phyloP scores from a whole-genome alignment of 2,329 filamentous ascomycete species.

The Pestalotiopsis sp. region DNA sequence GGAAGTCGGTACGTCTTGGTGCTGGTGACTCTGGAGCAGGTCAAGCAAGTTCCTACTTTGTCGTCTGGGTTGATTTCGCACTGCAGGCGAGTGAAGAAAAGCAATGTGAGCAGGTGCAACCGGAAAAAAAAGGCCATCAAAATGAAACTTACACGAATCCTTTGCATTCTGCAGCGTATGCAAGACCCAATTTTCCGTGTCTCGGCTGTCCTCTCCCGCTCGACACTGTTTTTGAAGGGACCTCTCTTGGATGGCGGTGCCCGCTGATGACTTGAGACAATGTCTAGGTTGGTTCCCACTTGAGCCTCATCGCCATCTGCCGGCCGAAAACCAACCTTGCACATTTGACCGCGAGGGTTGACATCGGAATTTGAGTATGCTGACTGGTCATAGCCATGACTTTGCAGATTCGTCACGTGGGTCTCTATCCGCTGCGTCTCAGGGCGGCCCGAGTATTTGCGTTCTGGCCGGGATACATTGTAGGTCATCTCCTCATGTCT shows the following conservation, averaged over 20 bases:
- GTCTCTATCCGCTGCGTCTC: constrained; percentile 22
- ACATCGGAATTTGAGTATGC: neutral
- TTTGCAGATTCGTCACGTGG: constrained; percentile 16
- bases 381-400: constrained; percentile 1
- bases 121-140: neutral
- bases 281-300: constrained; percentile 29
- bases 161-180: constrained; percentile 63
- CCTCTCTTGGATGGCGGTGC: constrained; percentile 46
- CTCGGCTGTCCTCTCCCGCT: constrained; percentile 56
- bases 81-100: constrained; percentile 33
- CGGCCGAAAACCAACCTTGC: constrained; percentile 15
- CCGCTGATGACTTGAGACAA: constrained; percentile 36
- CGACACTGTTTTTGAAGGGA: constrained; percentile 55
- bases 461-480: constrained; percentile 26
- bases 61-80: constrained; percentile 54
- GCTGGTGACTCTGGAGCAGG: constrained; percentile 54
- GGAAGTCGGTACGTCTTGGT: constrained; percentile 56
- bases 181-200: constrained; percentile 62
- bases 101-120: constrained; percentile 17
- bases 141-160: constrained; percentile 55
- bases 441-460: constrained; percentile 26
- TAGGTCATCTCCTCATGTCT: constrained; percentile 45
- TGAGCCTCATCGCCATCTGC: constrained; percentile 22
- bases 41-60: constrained; percentile 50
- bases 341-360: constrained; percentile 20